Conservation (phyloP, 2,329 filamentous ascomycete species). For the Fusarium luffae region DNA sequence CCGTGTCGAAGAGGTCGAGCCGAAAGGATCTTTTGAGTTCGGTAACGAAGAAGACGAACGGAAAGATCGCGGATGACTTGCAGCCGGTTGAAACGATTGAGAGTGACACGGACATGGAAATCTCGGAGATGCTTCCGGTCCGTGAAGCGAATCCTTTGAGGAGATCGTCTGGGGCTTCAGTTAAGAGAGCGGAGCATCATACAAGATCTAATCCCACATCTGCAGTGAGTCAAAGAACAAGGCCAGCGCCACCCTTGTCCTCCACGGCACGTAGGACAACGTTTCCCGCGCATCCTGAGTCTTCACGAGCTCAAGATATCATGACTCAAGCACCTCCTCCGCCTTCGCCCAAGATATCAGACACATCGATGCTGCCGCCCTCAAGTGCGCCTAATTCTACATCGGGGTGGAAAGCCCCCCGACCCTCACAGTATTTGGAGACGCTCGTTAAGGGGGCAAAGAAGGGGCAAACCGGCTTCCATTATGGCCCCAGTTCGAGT, state of each 20-base stretch:
- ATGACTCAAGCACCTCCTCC: slow-evolving; percentile 25
- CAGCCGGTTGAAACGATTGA: slow-evolving; percentile 9
- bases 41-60: background rate
- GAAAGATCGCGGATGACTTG: background rate
- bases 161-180: background rate
- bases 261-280: background rate
- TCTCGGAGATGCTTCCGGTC: background rate
- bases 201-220: background rate
- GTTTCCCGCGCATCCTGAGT: background rate
- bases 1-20: background rate
- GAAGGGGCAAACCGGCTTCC: background rate
- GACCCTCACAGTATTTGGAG: slow-evolving; percentile 40
- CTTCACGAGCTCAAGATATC: slow-evolving; percentile 18
- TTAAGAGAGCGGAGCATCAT: background rate
- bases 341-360: slow-evolving; percentile 32
- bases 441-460: slow-evolving; percentile 13
- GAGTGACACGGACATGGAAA: slow-evolving; percentile 34
- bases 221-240: background rate
- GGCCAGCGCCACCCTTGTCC: background rate
- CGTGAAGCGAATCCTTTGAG: background rate
- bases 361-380: slow-evolving; percentile 33
- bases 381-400: slow-evolving; percentile 28
- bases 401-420: slow-evolving; percentile 25
- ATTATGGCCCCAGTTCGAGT: background rate
- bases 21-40: background rate